Base-by-base conservation (phyloP, 2,329 filamentous ascomycete species). In the Purpureocillium lavendulum region DNA sequence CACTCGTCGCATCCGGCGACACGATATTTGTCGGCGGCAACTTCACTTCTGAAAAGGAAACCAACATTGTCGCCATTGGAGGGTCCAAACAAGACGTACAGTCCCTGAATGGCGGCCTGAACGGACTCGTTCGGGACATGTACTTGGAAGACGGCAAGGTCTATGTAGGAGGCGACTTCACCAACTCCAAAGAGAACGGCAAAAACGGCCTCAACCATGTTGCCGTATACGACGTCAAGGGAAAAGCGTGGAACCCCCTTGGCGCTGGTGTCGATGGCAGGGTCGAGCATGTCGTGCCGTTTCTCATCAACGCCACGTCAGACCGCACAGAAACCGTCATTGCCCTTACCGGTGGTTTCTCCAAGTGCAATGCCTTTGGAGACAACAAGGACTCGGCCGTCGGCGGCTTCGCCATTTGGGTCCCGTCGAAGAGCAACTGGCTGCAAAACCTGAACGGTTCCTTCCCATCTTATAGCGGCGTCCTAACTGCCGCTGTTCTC, bases 151-250 rank as follows among this genome's bases (percentile, higher is more conserved):
- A 70, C 39, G 75, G 76, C 14, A 68, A 64, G 28, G 66, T 96
- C 11, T 98, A 85, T 52, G 80, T 92, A 33, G 92, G 87, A 14
- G 92, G 92, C 36, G 77, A 79, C 39, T 98, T 98, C 61, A 84
- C 80, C 38, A 80, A 83, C 53, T 88, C 87, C 0, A 69, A 70
- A 17, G 71, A 77, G 40, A 73, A 73, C 34, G 71, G 71, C 3
- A 73, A 70, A 11, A 57, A 71, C n/a, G 82, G 79, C 7, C 66
- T 98, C 24, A 79, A 75, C 46, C 81, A 88, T 47, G 70, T 95
- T 32, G 92, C 86, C 6, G 69, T 81, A 8, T 97, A 87, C 57
- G 80, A 88, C 45, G 77, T 73, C 4, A 61, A 71, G 13, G 73
- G 73, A 43, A 77, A 86, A 46, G 60, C 71, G 21, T 98, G 90